phyloP scores from a whole-genome alignment of 129 eudicot species.

The Oenanthe sinensis region DNA sequence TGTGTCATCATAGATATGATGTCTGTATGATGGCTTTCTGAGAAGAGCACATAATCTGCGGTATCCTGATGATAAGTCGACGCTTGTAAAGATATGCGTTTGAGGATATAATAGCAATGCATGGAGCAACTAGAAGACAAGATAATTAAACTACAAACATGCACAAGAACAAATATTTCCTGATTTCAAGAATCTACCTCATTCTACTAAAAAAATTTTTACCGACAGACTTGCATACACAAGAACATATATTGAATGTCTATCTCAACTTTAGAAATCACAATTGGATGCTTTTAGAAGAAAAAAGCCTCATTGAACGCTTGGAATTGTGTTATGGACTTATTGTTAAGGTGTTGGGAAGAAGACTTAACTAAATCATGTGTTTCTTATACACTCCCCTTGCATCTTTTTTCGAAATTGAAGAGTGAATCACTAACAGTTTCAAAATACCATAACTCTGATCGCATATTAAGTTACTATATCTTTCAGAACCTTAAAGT shows the following conservation, averaged over 20 bases:
- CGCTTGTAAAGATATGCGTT: background rate
- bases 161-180: background rate
- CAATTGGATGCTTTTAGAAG: too few relatives aligned
- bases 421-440: too few relatives aligned
- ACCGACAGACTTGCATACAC: too few relatives aligned
- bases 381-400: background rate
- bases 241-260: too few relatives aligned
- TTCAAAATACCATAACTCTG: background rate
- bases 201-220: background rate
- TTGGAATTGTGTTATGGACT: background rate
- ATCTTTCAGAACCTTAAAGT: background rate
- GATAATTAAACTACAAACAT: background rate
- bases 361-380: background rate
- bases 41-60: background rate
- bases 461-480: background rate
- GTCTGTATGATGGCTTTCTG: slow-evolving; percentile 4
- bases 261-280: too few relatives aligned
- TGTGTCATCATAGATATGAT: slow-evolving; percentile 12
- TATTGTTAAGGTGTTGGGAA: background rate
- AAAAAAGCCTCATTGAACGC: background rate
- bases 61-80: background rate
- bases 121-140: background rate
- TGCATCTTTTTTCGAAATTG: too few relatives aligned
- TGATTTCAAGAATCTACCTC: background rate
- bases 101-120: background rate